Evolutionary conservation across 1,284 basidiomycete species (phyloP).

Genomic region (Irpex lacteus): DNA sequence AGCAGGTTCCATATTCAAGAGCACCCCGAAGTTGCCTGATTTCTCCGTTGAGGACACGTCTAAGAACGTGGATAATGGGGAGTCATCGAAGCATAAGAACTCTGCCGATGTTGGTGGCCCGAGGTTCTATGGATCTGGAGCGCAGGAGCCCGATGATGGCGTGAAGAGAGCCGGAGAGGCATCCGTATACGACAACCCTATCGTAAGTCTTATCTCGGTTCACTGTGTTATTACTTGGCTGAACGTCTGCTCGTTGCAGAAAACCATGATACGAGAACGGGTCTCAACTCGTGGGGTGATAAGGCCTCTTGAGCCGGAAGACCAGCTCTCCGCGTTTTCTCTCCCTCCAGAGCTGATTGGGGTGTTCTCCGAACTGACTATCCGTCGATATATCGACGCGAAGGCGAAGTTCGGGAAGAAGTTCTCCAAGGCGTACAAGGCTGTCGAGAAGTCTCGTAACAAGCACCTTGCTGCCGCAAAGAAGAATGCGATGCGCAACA

Average conservation of each 20-base stretch:
- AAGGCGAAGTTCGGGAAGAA: slow-evolving; percentile 57
- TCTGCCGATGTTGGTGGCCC: slow-evolving; percentile 48
- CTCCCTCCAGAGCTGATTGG: slow-evolving; percentile 64
- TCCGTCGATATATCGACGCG: slow-evolving; percentile 64
- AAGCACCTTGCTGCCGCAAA: slow-evolving; percentile 59
- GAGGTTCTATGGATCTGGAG: slow-evolving; percentile 34
- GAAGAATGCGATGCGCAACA: slow-evolving; percentile 50
- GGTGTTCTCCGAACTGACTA: slow-evolving; percentile 58
- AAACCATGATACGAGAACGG: slow-evolving; percentile 73
- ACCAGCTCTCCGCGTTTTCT: slow-evolving; percentile 46
- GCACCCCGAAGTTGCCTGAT: neutral
- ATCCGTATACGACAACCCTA: slow-evolving; percentile 48
- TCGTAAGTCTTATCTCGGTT: slow-evolving; percentile 36
- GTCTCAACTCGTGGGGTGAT: slow-evolving; percentile 56
- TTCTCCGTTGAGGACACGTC: neutral
- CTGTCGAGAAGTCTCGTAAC: slow-evolving; percentile 58
- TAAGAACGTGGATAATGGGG: neutral
- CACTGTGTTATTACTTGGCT: neutral
- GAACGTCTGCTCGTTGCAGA: slow-evolving; percentile 22
- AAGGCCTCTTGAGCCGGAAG: slow-evolving; percentile 56
- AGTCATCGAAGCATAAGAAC: neutral
- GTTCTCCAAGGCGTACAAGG: slow-evolving; percentile 51
- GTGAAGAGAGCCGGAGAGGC: slow-evolving; percentile 64
- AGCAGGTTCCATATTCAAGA: slow-evolving; percentile 4
- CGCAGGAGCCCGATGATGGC: slow-evolving; percentile 22